Conservation (phyloP, 1,284 basidiomycete genomes). For the Pisolithus thermaeus region DNA sequence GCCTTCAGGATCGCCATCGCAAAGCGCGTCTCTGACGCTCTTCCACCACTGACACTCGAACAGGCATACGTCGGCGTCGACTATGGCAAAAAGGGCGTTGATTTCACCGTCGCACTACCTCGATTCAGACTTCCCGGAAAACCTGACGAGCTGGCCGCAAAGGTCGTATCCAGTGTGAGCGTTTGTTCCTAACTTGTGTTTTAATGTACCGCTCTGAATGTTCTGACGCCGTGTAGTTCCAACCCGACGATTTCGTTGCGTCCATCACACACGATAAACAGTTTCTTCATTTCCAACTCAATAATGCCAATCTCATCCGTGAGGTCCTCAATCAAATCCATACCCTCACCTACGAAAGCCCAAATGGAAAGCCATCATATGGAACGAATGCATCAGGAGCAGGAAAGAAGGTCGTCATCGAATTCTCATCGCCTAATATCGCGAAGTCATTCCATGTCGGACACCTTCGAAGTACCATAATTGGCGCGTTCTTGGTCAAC, state of each 20-base stretch:
- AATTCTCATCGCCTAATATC: constrained; percentile 97
- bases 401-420: constrained; percentile 77
- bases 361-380: constrained; percentile 56
- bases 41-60: constrained; percentile 64
- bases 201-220: neutral
- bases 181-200: neutral
- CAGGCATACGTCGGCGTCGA: constrained; percentile 83
- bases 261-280: constrained; percentile 66
- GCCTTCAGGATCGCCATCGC: constrained; percentile 85
- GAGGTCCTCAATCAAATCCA: constrained; percentile 82
- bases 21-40: constrained; percentile 63
- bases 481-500: constrained; percentile 91
- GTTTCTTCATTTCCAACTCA: constrained; percentile 81
- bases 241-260: constrained; percentile 62
- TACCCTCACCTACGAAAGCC: constrained; percentile 57
- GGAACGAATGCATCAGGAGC: constrained; percentile 71
- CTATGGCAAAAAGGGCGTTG: constrained; percentile 86
- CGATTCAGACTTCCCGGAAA: constrained; percentile 87
- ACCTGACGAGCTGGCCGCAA: constrained; percentile 70
- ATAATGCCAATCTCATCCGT: constrained; percentile 66
- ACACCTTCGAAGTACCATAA: constrained; percentile 95
- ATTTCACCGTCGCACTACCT: constrained; percentile 90
- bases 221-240: constrained; percentile 42
- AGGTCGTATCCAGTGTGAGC: constrained; percentile 71
- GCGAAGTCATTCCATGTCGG: constrained; percentile 99